Evolutionary conservation across 2,329 filamentous ascomycete genomes (phyloP).

Genomic region (Pseudopyrenochaeta lycopersici): DNA sequence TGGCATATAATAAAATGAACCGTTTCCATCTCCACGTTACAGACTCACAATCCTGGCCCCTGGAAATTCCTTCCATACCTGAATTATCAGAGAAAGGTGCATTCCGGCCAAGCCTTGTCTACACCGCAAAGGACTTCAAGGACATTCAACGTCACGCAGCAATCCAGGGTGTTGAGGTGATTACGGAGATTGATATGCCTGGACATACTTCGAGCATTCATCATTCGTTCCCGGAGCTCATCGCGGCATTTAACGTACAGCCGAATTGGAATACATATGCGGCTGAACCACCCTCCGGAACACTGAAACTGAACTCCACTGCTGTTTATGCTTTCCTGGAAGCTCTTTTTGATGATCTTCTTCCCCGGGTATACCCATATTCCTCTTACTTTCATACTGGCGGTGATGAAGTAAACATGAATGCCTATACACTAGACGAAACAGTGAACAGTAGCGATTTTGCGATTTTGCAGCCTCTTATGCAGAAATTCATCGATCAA

Average conservation of each 20-base stretch:
- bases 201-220: conserved; percentile 77
- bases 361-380: conserved; percentile 69
- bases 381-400: conserved; percentile 84
- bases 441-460: conserved; percentile 73
- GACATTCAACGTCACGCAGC: conserved; percentile 75
- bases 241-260: conserved; percentile 68
- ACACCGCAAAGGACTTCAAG: conserved; percentile 71
- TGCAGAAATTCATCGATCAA: conserved; percentile 79
- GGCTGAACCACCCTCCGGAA: conserved; percentile 65
- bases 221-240: conserved; percentile 73
- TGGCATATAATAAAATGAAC: conserved; percentile 85
- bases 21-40: conserved; percentile 82
- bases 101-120: conserved; percentile 73
- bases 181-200: conserved; percentile 82
- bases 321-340: conserved; percentile 76
- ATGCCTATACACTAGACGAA: conserved; percentile 75
- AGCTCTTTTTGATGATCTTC: conserved; percentile 75
- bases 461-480: conserved; percentile 73
- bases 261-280: conserved; percentile 63
- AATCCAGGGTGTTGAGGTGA: conserved; percentile 73
- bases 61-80: conserved; percentile 80
- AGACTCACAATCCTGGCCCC: conserved; percentile 85
- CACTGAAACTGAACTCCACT: conserved; percentile 78
- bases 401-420: conserved; percentile 84
- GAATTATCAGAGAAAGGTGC: conserved; percentile 76